Conservation (phyloP, 2,329 filamentous ascomycete genomes). For the Xenoacremonium recifei region DNA sequence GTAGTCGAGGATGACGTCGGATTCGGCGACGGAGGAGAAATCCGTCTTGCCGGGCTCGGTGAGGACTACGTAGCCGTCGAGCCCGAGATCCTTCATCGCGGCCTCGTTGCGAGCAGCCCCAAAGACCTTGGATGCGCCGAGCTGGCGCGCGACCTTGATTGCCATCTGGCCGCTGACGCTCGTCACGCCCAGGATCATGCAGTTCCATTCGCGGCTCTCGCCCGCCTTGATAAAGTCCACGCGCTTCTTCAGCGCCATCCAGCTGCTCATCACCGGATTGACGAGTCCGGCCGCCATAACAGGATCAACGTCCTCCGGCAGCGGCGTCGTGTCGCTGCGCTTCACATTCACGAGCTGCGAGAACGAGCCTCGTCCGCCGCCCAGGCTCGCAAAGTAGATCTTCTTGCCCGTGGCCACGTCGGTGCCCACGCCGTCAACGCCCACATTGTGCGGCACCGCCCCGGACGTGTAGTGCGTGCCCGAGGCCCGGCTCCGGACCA, state of each 20-base stretch:
- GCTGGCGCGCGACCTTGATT: conserved; percentile 42
- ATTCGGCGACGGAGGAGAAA: conserved; percentile 42
- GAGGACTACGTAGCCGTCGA: conserved; percentile 48
- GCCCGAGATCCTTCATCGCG: conserved; percentile 39
- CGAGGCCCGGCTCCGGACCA: conserved; percentile 52
- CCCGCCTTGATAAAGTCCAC: conserved; percentile 29
- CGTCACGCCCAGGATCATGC: conserved; percentile 53
- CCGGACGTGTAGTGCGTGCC: conserved; percentile 54
- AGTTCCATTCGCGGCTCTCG: conserved; percentile 39
- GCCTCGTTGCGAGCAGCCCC: conserved; percentile 49
- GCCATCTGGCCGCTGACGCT: conserved; percentile 51
- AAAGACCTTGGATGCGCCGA: conserved; percentile 50
- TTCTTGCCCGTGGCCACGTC: conserved; percentile 42
- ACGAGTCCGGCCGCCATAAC: conserved; percentile 50
- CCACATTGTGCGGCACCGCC: conserved; percentile 49
- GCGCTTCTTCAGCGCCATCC: conserved; percentile 54
- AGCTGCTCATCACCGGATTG: conserved; percentile 55
- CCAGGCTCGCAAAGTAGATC: conserved; percentile 46
- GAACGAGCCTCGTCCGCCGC: conserved; percentile 41
- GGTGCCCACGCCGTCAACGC: conserved; percentile 51
- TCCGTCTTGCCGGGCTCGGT: conserved; percentile 42
- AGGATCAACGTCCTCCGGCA: conserved; percentile 46
- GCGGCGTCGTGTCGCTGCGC: conserved; percentile 32
- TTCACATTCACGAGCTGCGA: conserved; percentile 49
- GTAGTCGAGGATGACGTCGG: conserved; percentile 58